Conservation (phyloP, 2,329 filamentous ascomycete genomes). For the Diplocarpon rosae region DNA sequence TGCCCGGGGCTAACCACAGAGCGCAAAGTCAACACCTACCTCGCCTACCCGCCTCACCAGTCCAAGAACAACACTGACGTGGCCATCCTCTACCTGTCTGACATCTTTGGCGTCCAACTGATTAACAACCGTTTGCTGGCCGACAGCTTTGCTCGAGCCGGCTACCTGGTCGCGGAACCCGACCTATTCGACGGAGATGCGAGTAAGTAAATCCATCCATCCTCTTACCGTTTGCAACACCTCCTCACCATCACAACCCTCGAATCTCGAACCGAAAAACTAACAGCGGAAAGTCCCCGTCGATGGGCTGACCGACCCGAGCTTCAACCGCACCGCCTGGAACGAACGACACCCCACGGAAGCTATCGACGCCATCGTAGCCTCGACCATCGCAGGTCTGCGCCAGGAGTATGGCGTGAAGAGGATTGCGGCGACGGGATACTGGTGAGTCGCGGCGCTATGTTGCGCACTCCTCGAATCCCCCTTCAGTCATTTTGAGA, state of each 20-base stretch:
- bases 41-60: constrained; percentile 34
- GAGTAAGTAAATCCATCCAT: background rate
- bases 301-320: constrained; percentile 14
- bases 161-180: constrained; percentile 54
- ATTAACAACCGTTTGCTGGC: constrained; percentile 32
- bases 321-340: constrained; percentile 34
- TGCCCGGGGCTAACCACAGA: background rate
- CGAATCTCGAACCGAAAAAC: constrained; percentile 6
- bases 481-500: background rate
- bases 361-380: constrained; percentile 37
- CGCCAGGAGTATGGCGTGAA: constrained; percentile 37
- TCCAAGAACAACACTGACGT: constrained; percentile 38
- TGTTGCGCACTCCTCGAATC: background rate
- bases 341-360: constrained; percentile 31
- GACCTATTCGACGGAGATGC: constrained; percentile 51
- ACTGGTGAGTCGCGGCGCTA: constrained; percentile 32
- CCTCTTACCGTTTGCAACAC: too few species aligned
- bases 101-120: constrained; percentile 42
- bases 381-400: constrained; percentile 35
- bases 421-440: constrained; percentile 46
- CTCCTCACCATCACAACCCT: too few species aligned
- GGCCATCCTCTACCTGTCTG: constrained; percentile 45
- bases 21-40: constrained; percentile 41
- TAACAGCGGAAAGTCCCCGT: constrained; percentile 1
- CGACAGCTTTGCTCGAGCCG: constrained; percentile 55